Conservation (phyloP, 768 basidiomycete genomes). For the Lentinus tigrinus region DNA sequence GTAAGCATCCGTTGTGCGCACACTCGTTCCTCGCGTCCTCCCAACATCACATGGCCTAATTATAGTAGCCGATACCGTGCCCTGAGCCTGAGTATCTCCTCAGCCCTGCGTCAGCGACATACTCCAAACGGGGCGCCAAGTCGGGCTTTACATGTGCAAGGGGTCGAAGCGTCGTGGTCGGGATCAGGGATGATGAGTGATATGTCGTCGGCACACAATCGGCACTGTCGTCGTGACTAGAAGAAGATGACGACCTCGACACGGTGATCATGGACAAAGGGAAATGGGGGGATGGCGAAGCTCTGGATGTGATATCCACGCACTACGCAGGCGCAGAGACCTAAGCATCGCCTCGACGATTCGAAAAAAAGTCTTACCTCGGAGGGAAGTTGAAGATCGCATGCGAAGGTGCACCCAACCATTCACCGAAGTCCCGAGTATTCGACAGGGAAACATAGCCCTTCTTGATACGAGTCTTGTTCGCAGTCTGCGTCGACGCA, state of each 20-base stretch:
- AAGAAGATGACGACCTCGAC: constrained; percentile 96
- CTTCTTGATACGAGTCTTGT: constrained; percentile 91
- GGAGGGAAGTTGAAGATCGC: constrained; percentile 98
- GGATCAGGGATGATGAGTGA: constrained; percentile 87
- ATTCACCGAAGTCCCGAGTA: constrained; percentile 93
- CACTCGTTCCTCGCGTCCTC: too few relatives aligned
- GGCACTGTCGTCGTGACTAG: constrained; percentile 89
- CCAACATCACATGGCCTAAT: too few relatives aligned
- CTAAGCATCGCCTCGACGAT: not conserved
- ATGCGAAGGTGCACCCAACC: constrained; percentile 94
- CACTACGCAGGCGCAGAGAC: constrained; percentile 45
- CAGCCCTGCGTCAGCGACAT: constrained; percentile 72
- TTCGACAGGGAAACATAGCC: constrained; percentile 95
- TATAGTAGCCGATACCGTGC: constrained; percentile 94
- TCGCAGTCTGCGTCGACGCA: constrained; percentile 89
- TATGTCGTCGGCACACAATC: constrained; percentile 91
- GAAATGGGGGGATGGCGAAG: constrained; percentile 95
- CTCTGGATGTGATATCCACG: constrained; percentile 98
- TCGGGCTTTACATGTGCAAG: constrained; percentile 85
- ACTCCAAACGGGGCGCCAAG: constrained; percentile 85
- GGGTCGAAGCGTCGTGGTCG: constrained; percentile 85
- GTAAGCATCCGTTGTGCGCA: too few relatives aligned
- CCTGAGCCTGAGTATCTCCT: constrained; percentile 81
- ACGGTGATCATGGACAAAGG: constrained; percentile 98
- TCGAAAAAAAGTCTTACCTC: constrained; percentile 49